Conservation (phyloP, 2,329 filamentous ascomycete genomes). For the Sporothrix euskadiensis region DNA sequence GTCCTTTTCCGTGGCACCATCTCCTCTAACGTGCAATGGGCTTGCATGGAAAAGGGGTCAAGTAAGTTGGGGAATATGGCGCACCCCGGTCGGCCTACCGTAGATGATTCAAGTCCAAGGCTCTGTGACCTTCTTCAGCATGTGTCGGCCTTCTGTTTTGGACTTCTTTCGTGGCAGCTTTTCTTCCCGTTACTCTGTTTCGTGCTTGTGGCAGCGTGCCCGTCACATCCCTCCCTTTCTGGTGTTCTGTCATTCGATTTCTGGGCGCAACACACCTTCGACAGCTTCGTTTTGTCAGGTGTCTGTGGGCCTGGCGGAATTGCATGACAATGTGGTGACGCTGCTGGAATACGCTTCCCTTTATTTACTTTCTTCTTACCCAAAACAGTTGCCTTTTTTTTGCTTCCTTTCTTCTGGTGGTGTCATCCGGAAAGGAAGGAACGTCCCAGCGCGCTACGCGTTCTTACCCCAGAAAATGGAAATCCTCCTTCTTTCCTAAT, state of each 20-base stretch:
- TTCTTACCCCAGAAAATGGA: not conserved
- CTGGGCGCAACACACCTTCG: not conserved
- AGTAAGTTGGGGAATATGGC: not conserved
- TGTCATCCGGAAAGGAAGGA: not conserved
- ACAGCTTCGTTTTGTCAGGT: not conserved
- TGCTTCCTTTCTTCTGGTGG: not conserved
- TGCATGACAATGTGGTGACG: not conserved
- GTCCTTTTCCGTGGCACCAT: no score
- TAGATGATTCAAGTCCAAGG: not conserved
- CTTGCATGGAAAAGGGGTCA: not conserved
- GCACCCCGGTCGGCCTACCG: not conserved
- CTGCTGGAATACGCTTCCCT: not conserved
- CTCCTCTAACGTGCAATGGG: not conserved
- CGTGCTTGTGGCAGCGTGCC: not conserved
- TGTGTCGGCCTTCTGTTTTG: not conserved
- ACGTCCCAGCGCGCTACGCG: not conserved
- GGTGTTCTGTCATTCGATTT: not conserved
- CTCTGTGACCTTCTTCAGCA: not conserved
- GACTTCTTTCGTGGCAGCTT: not conserved
- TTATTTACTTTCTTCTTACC: not conserved
- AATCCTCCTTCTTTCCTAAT: slow-evolving; percentile 15
- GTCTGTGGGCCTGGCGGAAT: not conserved
- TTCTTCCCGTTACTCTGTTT: not conserved
- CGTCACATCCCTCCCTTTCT: not conserved
- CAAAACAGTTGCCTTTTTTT: not conserved